These are phyloP conservation scores for Volvariella volvacea DNA, from an alignment of 1,284 basidiomycete species.

Conservation along the genomic window DNA sequence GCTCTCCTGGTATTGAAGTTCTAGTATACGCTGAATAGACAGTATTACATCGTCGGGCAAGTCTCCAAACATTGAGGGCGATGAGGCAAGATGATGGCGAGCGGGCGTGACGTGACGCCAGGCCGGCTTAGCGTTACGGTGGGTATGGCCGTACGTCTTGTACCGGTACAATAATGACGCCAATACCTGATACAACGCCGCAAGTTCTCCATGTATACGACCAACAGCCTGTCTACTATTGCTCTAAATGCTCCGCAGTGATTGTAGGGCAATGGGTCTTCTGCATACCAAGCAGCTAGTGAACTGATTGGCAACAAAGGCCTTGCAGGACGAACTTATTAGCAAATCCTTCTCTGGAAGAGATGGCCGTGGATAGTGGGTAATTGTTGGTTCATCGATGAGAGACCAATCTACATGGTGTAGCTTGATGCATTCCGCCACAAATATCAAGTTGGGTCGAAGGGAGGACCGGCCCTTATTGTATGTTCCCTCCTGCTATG, in stretches of 20 bases:
- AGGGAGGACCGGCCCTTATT: constrained; percentile 74
- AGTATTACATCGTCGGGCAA: constrained; percentile 61
- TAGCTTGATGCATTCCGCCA: constrained; percentile 73
- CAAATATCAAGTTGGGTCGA: constrained; percentile 69
- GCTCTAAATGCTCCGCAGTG: constrained; percentile 57
- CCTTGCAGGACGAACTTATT: constrained; percentile 81
- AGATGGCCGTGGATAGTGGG: constrained; percentile 77
- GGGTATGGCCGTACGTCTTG: too few relatives aligned
- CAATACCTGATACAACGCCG: constrained; percentile 33
- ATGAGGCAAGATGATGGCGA: neutral
- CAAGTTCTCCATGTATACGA: constrained; percentile 52
- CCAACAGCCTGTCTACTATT: constrained; percentile 55
- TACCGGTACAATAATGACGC: neutral
- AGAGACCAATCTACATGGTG: neutral
- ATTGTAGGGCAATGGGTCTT: constrained; percentile 38
- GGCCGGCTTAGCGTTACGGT: too few relatives aligned
- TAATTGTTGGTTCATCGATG: constrained; percentile 12
- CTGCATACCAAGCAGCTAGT: neutral
- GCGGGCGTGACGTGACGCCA: neutral
- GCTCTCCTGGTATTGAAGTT: constrained; percentile 37
- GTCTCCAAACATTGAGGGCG: constrained; percentile 29
- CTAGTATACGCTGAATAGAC: constrained; percentile 62
- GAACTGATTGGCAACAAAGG: constrained; percentile 30
- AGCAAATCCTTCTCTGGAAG: constrained; percentile 82
- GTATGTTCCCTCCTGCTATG: constrained; percentile 29